Evolutionary conservation across 352 stramenopile species (phyloP).

Genomic region (Globisporangium rhizosaccharum): DNA sequence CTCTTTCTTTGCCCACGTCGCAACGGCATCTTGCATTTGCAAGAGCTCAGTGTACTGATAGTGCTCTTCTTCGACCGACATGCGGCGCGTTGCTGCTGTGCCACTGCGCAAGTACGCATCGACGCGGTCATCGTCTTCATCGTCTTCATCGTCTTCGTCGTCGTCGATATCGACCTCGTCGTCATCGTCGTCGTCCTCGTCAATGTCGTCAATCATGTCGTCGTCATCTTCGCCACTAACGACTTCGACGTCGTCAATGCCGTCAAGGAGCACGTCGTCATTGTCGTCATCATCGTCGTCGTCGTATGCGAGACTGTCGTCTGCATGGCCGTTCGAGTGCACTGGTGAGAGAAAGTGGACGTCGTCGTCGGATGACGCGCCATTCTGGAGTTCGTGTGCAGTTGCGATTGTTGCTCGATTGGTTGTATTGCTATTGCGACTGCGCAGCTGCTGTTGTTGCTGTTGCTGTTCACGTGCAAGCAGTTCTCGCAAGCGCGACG

Average conservation of each 20-base stretch:
- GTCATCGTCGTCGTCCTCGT: conserved; percentile 29
- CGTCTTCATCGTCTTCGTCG: conserved; percentile 17
- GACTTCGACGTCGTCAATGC: conserved; percentile 16
- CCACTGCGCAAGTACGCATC: conserved; percentile 24
- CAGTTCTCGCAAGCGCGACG: neutral
- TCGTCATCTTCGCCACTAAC: conserved; percentile 20
- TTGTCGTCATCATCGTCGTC: conserved; percentile 25
- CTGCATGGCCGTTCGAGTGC: conserved; percentile 15
- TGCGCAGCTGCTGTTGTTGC: neutral
- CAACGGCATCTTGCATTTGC: conserved; percentile 47
- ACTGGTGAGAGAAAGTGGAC: conserved; percentile 52
- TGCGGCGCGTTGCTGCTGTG: conserved; percentile 16
- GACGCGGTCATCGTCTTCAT: conserved; percentile 23
- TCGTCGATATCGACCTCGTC: conserved; percentile 40
- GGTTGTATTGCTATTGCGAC: neutral
- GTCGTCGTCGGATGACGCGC: conserved; percentile 26
- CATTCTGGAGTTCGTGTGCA: neutral
- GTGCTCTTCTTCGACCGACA: conserved; percentile 47
- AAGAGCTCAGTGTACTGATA: conserved; percentile 46
- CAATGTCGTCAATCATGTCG: conserved; percentile 1
- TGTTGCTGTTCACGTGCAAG: neutral
- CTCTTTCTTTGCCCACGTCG: conserved; percentile 46
- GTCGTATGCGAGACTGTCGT: conserved; percentile 3
- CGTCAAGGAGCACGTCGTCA: conserved; percentile 21
- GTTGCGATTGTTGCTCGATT: conserved; percentile 5